Base-by-base conservation (phyloP, 495 filamentous ascomycete genomes). In the Xylaria curta region DNA sequence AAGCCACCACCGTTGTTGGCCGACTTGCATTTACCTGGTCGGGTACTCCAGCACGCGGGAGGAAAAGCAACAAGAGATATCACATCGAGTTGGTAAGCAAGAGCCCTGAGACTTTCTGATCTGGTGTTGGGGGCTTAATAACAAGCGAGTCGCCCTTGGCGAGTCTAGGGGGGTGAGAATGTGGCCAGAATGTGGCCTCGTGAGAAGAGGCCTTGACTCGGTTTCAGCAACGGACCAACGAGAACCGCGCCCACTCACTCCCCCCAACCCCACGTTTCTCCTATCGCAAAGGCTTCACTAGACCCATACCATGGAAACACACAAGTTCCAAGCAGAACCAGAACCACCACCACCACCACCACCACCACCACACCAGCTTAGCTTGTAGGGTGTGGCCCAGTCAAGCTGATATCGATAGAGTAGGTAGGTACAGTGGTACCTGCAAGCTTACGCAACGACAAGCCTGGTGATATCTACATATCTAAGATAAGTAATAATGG, bases 261-360 rank as follows among this genome's bases (percentile, higher is more conserved):
- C 17, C 28, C 17, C 58, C 61, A 63, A 44, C 76, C 78, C 69
- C 76, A 86, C 86, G 84, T 81, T 31, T 83, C 24, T 24, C 66
- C 51, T 68, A 54, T 67, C 49, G 49, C 31, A 28, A 33, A 28
- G 36, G 47, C 47, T 56, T 54, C 28, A 56, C n/a, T 40, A 51
- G 46, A 24, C 46, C 46, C 10, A 8, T 28, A 42, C 33, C 36
- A 42, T 21, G 59, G 15, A 49, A 36, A 51, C 26, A 33, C 46
- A 66, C 28, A 38, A 38, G 46, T 46, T 19, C 28, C 46, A 10
- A 44, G n/a, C 28, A 44, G 15, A 24, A 24, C 38, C 59, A 44
- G 36, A 8, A 44, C 8, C 38, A 33, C 31, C 31, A 36, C 33
- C 28, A 42, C 24, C 42, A 24, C n/a, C 59, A 44, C 59, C 8